Percentiles rank a stretch among this genome's conserved stretches.
Evolutionary conservation across 2,329 filamentous ascomycete genomes (phyloP).

Genomic region (Tolypocladium nubicola): DNA sequence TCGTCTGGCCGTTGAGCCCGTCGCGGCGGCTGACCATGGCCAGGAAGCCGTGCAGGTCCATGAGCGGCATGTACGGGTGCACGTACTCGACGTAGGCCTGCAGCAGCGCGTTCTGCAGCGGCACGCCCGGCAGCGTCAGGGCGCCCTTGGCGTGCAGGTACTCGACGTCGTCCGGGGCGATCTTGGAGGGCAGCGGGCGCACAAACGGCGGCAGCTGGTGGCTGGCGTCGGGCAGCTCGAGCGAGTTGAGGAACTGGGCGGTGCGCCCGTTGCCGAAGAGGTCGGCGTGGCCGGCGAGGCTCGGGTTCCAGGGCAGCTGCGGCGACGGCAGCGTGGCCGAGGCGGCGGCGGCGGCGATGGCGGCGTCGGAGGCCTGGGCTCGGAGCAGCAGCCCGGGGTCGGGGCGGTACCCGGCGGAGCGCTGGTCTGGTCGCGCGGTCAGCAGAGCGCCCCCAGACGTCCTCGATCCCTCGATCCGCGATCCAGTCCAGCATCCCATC

Average conservation of each 20-base stretch:
- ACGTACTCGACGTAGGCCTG: constrained; percentile 81
- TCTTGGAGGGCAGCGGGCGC: constrained; percentile 65
- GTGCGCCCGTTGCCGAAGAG: constrained; percentile 28
- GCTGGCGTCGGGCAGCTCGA: constrained; percentile 33
- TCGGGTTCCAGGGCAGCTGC: constrained; percentile 10
- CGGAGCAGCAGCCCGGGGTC: constrained; percentile 17
- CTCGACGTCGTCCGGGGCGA: constrained; percentile 70
- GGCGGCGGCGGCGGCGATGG: not conserved
- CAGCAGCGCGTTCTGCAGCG: constrained; percentile 70
- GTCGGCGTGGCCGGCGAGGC: constrained; percentile 14
- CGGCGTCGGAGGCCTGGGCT: constrained; percentile 9
- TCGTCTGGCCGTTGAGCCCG: constrained; percentile 61
- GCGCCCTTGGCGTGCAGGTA: constrained; percentile 81
- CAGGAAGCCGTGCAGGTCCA: constrained; percentile 57
- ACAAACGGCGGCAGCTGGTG: constrained; percentile 57
- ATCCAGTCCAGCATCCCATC: too few species aligned
- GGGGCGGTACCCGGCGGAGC: constrained; percentile 21
- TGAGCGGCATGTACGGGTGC: constrained; percentile 84
- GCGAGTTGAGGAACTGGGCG: constrained; percentile 33
- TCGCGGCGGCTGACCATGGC: constrained; percentile 53
- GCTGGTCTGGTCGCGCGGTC: constrained; percentile 27
- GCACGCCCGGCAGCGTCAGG: constrained; percentile 59
- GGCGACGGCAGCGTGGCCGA: constrained; percentile 12
- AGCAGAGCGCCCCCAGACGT: constrained; percentile 8
- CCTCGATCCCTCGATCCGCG: not conserved